Conservation (phyloP, 1,284 basidiomycete genomes). For the Austroboletus niveus region DNA sequence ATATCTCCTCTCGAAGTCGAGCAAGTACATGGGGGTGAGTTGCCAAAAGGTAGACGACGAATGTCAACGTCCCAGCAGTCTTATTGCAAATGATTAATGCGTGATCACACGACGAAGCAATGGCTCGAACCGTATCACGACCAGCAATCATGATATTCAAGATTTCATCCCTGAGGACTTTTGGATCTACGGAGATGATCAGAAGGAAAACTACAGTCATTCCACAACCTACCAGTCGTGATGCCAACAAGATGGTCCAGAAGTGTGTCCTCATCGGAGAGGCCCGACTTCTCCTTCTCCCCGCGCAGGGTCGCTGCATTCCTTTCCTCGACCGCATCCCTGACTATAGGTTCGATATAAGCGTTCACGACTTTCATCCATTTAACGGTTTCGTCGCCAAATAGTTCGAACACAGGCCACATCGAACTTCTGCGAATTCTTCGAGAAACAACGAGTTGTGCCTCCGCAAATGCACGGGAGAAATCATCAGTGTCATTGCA, state of each 20-base stretch:
- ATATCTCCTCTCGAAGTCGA: conserved; percentile 48
- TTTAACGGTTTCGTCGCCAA: conserved; percentile 39
- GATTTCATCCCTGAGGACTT: conserved; percentile 44
- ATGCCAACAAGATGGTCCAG: conserved; percentile 25
- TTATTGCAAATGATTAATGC: conserved; percentile 15
- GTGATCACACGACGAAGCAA: not conserved
- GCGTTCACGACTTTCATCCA: conserved; percentile 49
- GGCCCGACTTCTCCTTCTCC: conserved; percentile 11
- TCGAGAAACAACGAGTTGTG: conserved; percentile 39
- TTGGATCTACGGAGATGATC: conserved; percentile 21
- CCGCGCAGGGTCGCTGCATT: conserved; percentile 9
- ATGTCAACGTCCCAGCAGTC: conserved; percentile 48
- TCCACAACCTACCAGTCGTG: conserved; percentile 16
- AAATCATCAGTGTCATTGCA: conserved; percentile 24
- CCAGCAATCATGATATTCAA: conserved; percentile 47
- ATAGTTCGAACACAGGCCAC: conserved; percentile 54
- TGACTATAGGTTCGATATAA: conserved; percentile 50
- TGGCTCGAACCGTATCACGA: conserved; percentile 41
- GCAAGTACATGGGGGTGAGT: conserved; percentile 43
- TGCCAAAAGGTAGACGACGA: conserved; percentile 50
- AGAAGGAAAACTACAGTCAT: not conserved
- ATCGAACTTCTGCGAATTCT: conserved; percentile 38
- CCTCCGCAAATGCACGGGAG: conserved; percentile 31
- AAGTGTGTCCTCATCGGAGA: conserved; percentile 18
- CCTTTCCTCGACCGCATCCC: conserved; percentile 43